Base-by-base conservation (phyloP, 306 rosid genomes). In the Vigna trinervia region DNA sequence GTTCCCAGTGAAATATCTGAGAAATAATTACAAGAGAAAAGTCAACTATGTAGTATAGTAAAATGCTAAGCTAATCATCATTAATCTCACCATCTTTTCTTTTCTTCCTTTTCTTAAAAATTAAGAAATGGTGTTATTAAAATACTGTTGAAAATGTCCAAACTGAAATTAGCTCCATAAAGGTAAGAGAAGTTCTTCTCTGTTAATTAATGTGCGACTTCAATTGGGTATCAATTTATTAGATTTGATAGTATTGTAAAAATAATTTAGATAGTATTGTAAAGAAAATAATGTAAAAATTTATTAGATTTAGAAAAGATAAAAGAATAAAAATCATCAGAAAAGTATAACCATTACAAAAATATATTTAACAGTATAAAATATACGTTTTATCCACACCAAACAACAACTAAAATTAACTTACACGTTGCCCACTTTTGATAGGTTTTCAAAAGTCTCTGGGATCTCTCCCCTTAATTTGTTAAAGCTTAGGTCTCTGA, bases 401-500 rank as follows among this genome's bases (percentile, higher is more conserved):
- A 45, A 12, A 11, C 4, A 58, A 48, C 26, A 50, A 1, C 3
- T 7, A 39, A 20, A 3, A 77, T 41, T 57, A 1, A 10, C 92
- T 83, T 86, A 91, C 96, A 87, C 12, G 70, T 72, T 17, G 1
- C 72, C 30, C 39, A 23, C 0, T 0, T 26, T 0, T 43, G 15
- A 0, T 64, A 80, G 80, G 6, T 22, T 17, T 4, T 2, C 1
- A 65, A 51, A 62, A 38, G 67, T 12, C 73, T 14, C 6, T 34
- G 90, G 87, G 69, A 89, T 78, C 50, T 1, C 17, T n/a, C 90
- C 96, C 0, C 56, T 58, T 65, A 89, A 69, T 57, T 83, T 87
- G 85, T 91, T 89, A 43, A 83, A 91, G 79, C 97, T 89, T 38
- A 91, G 86, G 75, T 91, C 97, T 63, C 92, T 91, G 92, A 52